Conservation (phyloP, 1,284 basidiomycete genomes). For the Ganoderma meredithae region DNA sequence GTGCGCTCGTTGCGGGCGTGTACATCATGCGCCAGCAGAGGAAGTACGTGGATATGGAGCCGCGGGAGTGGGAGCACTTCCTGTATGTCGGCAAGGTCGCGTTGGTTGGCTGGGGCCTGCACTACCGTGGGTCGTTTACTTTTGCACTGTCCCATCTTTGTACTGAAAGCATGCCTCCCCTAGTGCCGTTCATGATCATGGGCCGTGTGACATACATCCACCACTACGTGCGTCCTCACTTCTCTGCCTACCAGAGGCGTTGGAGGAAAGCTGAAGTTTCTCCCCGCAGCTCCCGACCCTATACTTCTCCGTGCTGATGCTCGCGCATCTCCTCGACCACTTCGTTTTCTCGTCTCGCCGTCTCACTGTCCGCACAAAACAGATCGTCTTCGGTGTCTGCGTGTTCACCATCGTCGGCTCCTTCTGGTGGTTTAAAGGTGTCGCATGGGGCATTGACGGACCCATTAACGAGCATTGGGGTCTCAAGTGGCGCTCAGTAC, state of each 20-base stretch:
- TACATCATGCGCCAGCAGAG: conserved; percentile 90
- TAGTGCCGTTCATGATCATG: conserved; percentile 96
- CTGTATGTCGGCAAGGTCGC: conserved; percentile 93
- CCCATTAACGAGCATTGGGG: conserved; percentile 84
- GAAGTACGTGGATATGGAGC: conserved; percentile 90
- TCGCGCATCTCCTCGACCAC: conserved; percentile 91
- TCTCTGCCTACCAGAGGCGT: not conserved
- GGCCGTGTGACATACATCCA: conserved; percentile 92
- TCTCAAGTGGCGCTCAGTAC: conserved; percentile 81
- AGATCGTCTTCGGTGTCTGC: conserved; percentile 72
- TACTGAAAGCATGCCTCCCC: not conserved
- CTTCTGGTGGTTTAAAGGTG: conserved; percentile 95
- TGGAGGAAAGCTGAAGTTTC: conserved; percentile 1
- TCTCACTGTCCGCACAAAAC: conserved; percentile 70
- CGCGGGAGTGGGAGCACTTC: conserved; percentile 95
- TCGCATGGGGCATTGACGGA: conserved; percentile 91
- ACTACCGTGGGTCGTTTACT: conserved; percentile 71
- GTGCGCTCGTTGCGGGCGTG: conserved; percentile 60
- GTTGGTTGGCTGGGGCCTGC: conserved; percentile 91
- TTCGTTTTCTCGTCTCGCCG: conserved; percentile 84
- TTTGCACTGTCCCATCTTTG: not conserved
- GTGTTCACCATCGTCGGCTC: conserved; percentile 70
- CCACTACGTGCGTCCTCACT: conserved; percentile 72
- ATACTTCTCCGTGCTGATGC: conserved; percentile 95
- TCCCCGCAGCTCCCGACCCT: conserved; percentile 83